Evolutionary conservation across 1,284 basidiomycete species (phyloP).

Genomic region (Rhodotorula glutinis): DNA sequence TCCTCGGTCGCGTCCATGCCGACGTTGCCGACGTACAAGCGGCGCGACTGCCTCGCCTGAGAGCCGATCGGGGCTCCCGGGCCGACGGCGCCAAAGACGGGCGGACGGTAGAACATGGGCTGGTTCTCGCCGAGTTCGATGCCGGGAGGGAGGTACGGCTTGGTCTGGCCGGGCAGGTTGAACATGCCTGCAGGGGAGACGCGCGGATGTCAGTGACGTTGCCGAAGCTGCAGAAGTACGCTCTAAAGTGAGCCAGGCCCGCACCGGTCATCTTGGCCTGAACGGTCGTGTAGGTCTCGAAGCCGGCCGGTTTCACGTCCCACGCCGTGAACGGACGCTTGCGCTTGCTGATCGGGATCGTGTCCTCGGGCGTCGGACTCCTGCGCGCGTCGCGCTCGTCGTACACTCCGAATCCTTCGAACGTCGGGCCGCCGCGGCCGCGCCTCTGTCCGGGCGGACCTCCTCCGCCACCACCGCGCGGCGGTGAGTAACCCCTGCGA

Average conservation of each 20-base stretch:
- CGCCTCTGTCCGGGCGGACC: constrained; percentile 9
- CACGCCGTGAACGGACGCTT: constrained; percentile 84
- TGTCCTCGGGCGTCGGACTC: constrained; percentile 86
- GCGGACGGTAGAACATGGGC: constrained; percentile 39
- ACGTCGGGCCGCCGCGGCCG: constrained; percentile 46
- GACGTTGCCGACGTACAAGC: constrained; percentile 93
- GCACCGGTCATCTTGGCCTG: constrained; percentile 94
- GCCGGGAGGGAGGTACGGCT: constrained; percentile 71
- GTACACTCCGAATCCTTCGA: constrained; percentile 46
- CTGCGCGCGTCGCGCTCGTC: constrained; percentile 67
- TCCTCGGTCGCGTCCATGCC: constrained; percentile 86
- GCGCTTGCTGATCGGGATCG: constrained; percentile 76
- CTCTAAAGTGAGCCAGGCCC: too few relatives aligned
- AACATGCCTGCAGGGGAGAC: constrained; percentile 65
- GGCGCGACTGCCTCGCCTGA: constrained; percentile 78
- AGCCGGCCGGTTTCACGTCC: constrained; percentile 93
- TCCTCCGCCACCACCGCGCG: constrained; percentile 1
- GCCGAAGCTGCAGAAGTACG: too few relatives aligned
- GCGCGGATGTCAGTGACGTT: too few relatives aligned
- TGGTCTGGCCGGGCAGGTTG: constrained; percentile 85
- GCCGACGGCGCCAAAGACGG: constrained; percentile 26
- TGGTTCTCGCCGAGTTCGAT: constrained; percentile 55
- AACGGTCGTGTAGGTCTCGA: constrained; percentile 88
- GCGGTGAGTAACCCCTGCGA: constrained; percentile 27
- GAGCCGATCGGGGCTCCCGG: constrained; percentile 42